phyloP scores from a whole-genome alignment of 768 basidiomycete species.

The Termitomyces sp. region DNA sequence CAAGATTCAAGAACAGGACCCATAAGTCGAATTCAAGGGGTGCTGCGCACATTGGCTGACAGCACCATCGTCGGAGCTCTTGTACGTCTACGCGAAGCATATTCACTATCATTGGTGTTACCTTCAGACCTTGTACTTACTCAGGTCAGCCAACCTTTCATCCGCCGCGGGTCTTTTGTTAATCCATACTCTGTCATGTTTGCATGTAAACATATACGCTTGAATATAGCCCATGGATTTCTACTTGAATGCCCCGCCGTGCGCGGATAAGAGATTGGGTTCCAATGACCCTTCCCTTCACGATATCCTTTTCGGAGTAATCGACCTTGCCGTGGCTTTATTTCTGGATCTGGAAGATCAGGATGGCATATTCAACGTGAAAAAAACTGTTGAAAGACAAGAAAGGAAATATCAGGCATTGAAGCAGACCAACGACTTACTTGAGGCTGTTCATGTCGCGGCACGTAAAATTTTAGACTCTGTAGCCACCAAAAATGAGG shows the following conservation, averaged over 20 bases:
- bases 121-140: slow-evolving; percentile 33
- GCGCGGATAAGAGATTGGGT: slow-evolving; percentile 20
- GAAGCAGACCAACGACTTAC: slow-evolving; percentile 10
- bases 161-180: slow-evolving; percentile 17
- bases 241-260: slow-evolving; percentile 38
- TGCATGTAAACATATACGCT: slow-evolving; percentile 14
- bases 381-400: slow-evolving; percentile 4
- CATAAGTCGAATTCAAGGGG: slow-evolving; percentile 9
- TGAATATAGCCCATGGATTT: slow-evolving; percentile 49
- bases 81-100: slow-evolving; percentile 17
- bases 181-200: slow-evolving; percentile 16
- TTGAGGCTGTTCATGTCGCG: slow-evolving; percentile 14
- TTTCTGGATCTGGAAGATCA: slow-evolving; percentile 31
- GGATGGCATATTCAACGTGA: not conserved
- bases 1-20: not conserved
- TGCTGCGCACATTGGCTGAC: slow-evolving; percentile 17
- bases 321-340: slow-evolving; percentile 39
- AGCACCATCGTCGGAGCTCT: slow-evolving; percentile 13
- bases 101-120: slow-evolving; percentile 24
- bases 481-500: slow-evolving; percentile 5
- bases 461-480: slow-evolving; percentile 10
- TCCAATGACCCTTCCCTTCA: slow-evolving; percentile 24
- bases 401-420: slow-evolving; percentile 14
- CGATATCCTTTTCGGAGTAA: slow-evolving; percentile 33
- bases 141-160: slow-evolving; percentile 38